These are phyloP conservation scores for Curvularia hawaiiensis DNA, from an alignment of 2,329 filamentous ascomycete species.

Conservation along the genomic window DNA sequence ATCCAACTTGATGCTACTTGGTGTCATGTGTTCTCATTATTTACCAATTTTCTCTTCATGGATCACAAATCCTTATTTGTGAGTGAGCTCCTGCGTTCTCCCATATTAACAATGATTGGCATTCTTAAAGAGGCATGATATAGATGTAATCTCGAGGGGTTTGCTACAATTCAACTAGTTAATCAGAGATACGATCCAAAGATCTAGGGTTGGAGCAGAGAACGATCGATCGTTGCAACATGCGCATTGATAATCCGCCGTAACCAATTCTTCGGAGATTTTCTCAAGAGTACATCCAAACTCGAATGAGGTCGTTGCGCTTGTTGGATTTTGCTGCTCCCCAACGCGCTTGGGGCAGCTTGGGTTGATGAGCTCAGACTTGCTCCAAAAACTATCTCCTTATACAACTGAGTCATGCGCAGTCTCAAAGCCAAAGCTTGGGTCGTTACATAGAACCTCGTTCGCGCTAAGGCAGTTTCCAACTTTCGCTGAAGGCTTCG, in stretches of 20 bases:
- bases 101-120: no score
- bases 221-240: no score
- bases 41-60: no score
- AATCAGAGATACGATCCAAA: no score
- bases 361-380: not conserved
- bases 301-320: not conserved
- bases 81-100: no score
- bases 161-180: no score
- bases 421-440: not conserved
- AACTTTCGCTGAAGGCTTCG: not conserved
- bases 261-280: not conserved
- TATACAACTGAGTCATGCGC: not conserved
- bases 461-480: not conserved
- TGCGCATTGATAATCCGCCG: not conserved
- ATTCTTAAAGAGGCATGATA: no score
- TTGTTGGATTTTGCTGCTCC: not conserved
- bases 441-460: not conserved
- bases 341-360: not conserved
- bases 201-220: no score
- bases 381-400: not conserved
- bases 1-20: no score
- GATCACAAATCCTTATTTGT: no score
- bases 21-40: no score
- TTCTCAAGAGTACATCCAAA: not conserved
- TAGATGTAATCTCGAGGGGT: no score